phyloP scores from a whole-genome alignment of 208 protist genomes.

The Angomonas ambiguus region DNA sequence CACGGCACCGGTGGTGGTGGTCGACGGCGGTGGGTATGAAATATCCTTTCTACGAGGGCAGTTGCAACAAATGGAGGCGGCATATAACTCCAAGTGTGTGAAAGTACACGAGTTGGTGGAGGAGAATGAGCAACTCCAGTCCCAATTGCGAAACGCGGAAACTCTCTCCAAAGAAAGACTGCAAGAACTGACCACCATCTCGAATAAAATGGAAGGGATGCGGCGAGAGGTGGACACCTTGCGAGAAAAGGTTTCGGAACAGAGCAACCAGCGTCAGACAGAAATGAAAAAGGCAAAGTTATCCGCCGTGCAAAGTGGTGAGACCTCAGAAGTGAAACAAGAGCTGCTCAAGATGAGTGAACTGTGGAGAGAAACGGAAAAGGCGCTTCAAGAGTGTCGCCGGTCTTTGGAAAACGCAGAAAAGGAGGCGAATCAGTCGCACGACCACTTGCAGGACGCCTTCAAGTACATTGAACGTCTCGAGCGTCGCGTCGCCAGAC shows the following conservation, averaged over 20 bases:
- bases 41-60: slow-evolving; percentile 72
- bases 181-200: slow-evolving; percentile 27
- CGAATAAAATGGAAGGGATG: slow-evolving; percentile 37
- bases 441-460: slow-evolving; percentile 74
- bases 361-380: slow-evolving; percentile 87
- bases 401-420: slow-evolving; percentile 76
- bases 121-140: slow-evolving; percentile 44
- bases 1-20: slow-evolving; percentile 22
- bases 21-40: slow-evolving; percentile 76
- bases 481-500: slow-evolving; percentile 71
- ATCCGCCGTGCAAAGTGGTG: background rate
- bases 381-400: slow-evolving; percentile 65
- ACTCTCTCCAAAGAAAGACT: slow-evolving; percentile 34
- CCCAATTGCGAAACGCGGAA: slow-evolving; percentile 38
- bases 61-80: slow-evolving; percentile 80
- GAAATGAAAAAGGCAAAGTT: slow-evolving; percentile 14
- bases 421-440: slow-evolving; percentile 61
- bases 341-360: slow-evolving; percentile 56
- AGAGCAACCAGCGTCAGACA: background rate
- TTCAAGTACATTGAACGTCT: slow-evolving; percentile 83
- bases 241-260: slow-evolving; percentile 40
- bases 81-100: slow-evolving; percentile 81
- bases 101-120: slow-evolving; percentile 69
- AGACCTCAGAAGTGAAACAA: slow-evolving; percentile 33
- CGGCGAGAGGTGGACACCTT: slow-evolving; percentile 67